A percentile compares a stretch with the other conserved stretches of the same genome.
Conservation (phyloP, 257 asterid genomes). For the Avicennia marina region DNA sequence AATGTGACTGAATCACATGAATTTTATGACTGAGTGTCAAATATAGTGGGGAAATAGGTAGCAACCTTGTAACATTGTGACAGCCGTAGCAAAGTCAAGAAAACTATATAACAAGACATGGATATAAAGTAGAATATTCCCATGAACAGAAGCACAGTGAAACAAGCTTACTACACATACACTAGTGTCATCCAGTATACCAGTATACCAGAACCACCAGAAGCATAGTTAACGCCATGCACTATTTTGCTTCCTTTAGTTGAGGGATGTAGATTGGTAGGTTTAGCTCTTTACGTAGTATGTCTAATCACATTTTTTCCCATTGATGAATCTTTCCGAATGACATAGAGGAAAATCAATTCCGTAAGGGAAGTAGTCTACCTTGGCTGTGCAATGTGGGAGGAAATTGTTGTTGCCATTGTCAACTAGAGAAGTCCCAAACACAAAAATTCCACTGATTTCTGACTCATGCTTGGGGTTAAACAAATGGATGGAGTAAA, state of each 20-base stretch:
- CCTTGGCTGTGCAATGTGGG: constrained; percentile 47
- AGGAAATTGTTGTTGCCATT: constrained; percentile 78
- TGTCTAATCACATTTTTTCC: constrained; percentile 59
- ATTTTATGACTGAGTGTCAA: no score
- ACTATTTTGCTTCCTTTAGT: constrained; percentile 48
- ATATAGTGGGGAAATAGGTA: no score
- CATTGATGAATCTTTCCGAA: constrained; percentile 74
- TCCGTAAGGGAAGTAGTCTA: constrained; percentile 65
- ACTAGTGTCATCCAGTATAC: constrained; percentile 58
- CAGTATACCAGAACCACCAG: constrained; percentile 72
- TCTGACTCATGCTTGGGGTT: constrained; percentile 5
- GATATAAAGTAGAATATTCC: no score
- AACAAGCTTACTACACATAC: constrained; percentile 36
- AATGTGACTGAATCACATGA: no score
- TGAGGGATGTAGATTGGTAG: constrained; percentile 43
- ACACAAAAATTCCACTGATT: constrained; percentile 77
- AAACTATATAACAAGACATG: not conserved
- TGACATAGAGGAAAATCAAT: constrained; percentile 52
- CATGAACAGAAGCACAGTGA: not conserved
- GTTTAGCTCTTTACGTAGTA: constrained; percentile 39
- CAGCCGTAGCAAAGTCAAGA: no score
- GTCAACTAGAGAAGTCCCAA: constrained; percentile 83
- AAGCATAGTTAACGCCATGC: constrained; percentile 67
- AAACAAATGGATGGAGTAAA: constrained; percentile 13
- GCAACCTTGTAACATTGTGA: no score